Evolutionary conservation across 2,329 filamentous ascomycete genomes (phyloP).

Genomic region (Phialophora chinensis): DNA sequence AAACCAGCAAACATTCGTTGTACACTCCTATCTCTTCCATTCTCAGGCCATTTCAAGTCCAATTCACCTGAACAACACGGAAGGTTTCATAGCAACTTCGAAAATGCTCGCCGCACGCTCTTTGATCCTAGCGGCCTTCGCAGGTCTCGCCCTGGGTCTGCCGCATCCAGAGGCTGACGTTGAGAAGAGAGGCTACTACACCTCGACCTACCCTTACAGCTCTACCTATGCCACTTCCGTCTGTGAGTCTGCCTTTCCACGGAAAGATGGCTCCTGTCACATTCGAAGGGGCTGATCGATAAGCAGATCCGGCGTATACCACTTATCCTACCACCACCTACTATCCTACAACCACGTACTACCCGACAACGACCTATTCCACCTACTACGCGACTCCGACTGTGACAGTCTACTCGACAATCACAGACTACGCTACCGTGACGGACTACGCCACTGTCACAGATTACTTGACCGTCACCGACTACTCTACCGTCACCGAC

Average conservation of each 20-base stretch:
- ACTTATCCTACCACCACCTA: slow-evolving; percentile 7
- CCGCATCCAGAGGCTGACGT: slow-evolving; percentile 4
- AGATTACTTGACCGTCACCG: not conserved
- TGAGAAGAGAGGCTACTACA: slow-evolving; percentile 1
- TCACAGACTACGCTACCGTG: not conserved
- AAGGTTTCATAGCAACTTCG: not conserved
- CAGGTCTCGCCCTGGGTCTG: slow-evolving; percentile 12
- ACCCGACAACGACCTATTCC: slow-evolving; percentile 8
- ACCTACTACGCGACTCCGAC: not conserved
- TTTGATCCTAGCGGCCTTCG: slow-evolving; percentile 8
- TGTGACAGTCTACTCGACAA: not conserved
- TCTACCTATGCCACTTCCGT: slow-evolving; percentile 5
- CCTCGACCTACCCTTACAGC: not conserved
- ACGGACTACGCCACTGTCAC: slow-evolving; percentile 1
- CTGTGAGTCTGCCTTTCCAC: not conserved
- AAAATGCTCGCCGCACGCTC: slow-evolving; percentile 13
- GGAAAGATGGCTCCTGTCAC: not conserved
- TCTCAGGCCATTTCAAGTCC: not conserved
- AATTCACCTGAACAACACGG: not conserved
- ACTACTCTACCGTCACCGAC: slow-evolving; percentile 1
- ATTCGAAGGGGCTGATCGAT: not conserved
- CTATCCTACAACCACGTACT: slow-evolving; percentile 2
- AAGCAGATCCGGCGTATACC: slow-evolving; percentile 6
- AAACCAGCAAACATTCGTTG: slow-evolving; percentile 10
- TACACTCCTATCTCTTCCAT: not conserved